A percentile compares a stretch with the other conserved stretches of the same genome.
These are phyloP conservation scores for Beta lomatogona DNA, from an alignment of 179 eudicot genomes.

Conservation along the genomic window DNA sequence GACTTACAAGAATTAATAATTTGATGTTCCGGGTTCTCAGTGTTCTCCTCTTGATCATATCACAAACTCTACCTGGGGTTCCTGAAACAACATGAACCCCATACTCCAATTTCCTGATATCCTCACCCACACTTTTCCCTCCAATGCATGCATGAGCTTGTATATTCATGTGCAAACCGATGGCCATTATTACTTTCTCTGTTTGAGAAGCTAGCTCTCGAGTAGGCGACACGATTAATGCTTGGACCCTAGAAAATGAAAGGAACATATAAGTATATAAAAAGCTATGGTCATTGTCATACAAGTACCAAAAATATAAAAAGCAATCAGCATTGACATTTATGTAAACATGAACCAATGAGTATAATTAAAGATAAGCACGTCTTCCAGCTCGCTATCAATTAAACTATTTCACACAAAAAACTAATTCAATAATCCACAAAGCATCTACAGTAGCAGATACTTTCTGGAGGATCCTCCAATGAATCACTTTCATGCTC, in stretches of 20 bases:
- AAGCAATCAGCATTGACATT: background rate
- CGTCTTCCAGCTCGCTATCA: background rate
- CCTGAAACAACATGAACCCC: conserved; percentile 99
- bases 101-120: conserved; percentile 78
- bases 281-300: background rate
- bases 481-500: background rate
- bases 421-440: background rate
- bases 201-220: conserved; percentile 94
- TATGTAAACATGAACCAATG: background rate
- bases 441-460: background rate
- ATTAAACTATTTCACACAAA: background rate
- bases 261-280: background rate
- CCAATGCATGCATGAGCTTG: conserved; percentile 97
- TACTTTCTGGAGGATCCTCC: background rate
- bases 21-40: conserved; percentile 78
- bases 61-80: conserved; percentile 97
- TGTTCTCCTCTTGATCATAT: conserved; percentile 95
- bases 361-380: background rate
- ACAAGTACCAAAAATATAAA: background rate
- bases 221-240: conserved; percentile 90
- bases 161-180: conserved; percentile 74
- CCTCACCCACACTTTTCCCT: conserved; percentile 96
- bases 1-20: conserved; percentile 76
- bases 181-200: conserved; percentile 72
- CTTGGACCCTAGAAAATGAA: conserved; percentile 67